A percentile compares a stretch with the other conserved stretches of the same genome.
These are phyloP conservation scores for Calocybe gambosa DNA, from an alignment of 1,284 basidiomycete species.

Conservation along the genomic window DNA sequence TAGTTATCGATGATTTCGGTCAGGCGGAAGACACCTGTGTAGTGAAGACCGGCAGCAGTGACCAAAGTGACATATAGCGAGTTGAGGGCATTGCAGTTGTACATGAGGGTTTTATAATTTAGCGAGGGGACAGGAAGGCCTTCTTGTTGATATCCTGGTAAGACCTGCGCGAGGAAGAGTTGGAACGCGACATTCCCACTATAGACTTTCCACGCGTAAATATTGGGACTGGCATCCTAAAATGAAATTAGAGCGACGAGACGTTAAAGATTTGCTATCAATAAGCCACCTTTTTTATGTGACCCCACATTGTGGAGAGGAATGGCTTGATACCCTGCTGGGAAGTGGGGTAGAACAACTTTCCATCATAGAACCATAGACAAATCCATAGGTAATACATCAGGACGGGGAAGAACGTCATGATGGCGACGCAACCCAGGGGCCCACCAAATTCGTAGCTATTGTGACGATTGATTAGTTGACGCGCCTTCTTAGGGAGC, in stretches of 20 bases:
- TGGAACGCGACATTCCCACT: constrained; percentile 86
- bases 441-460: constrained; percentile 98
- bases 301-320: constrained; percentile 76
- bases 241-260: neutral
- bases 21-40: constrained; percentile 81
- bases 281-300: constrained; percentile 68
- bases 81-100: constrained; percentile 93
- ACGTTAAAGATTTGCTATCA: neutral
- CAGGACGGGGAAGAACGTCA: constrained; percentile 86
- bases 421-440: constrained; percentile 86
- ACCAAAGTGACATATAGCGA: constrained; percentile 86
- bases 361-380: constrained; percentile 92
- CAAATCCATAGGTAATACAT: constrained; percentile 99
- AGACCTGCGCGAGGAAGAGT: constrained; percentile 82
- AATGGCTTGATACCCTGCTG: constrained; percentile 76
- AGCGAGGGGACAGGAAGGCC: constrained; percentile 91
- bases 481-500: constrained; percentile 12
- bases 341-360: constrained; percentile 72
- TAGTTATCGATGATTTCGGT: constrained; percentile 97
- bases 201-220: constrained; percentile 87
- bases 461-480: constrained; percentile 6
- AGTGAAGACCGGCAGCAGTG: constrained; percentile 76
- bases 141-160: constrained; percentile 92
- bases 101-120: constrained; percentile 87
- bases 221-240: constrained; percentile 88